phyloP scores from a whole-genome alignment of 1,139 yeast species.

The Yarrowia galli region DNA sequence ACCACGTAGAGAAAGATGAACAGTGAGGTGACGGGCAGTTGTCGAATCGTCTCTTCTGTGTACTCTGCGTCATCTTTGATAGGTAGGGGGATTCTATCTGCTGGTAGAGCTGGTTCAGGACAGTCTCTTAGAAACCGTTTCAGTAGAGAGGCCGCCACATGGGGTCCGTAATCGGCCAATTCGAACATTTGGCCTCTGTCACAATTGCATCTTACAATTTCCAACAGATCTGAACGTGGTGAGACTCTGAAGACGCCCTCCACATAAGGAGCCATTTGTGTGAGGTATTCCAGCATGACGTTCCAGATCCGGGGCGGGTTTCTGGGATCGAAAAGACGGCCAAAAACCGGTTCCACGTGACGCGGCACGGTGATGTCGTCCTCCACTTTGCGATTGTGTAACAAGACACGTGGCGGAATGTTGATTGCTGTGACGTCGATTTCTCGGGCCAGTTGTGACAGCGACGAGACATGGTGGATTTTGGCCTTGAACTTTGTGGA shows the following conservation, averaged over 20 bases:
- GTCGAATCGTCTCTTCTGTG: constrained; percentile 42
- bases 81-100: constrained; percentile 47
- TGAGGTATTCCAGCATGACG: constrained; percentile 45
- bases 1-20: constrained; percentile 44
- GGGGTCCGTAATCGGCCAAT: constrained; percentile 52
- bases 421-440: constrained; percentile 79
- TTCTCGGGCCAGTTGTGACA: constrained; percentile 67
- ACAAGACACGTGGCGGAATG: constrained; percentile 76
- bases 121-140: constrained; percentile 51
- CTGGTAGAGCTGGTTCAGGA: constrained; percentile 51
- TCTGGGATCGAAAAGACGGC: constrained; percentile 45
- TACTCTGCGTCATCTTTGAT: constrained; percentile 47
- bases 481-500: constrained; percentile 56
- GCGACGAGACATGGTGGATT: constrained; percentile 60
- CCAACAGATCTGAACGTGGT: constrained; percentile 45
- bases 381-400: constrained; percentile 56
- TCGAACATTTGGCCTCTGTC: constrained; percentile 53
- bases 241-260: constrained; percentile 47
- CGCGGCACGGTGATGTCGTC: constrained; percentile 50
- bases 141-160: constrained; percentile 50
- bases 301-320: constrained; percentile 49
- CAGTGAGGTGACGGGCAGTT: constrained; percentile 44
- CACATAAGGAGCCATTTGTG: constrained; percentile 43
- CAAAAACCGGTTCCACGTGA: constrained; percentile 51
- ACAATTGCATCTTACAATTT: constrained; percentile 50